Evolutionary conservation across 2,329 filamentous ascomycete species (phyloP), one percentile per base, ranked within the genome.

Genomic region (Colletotrichum abscissum): DNA sequence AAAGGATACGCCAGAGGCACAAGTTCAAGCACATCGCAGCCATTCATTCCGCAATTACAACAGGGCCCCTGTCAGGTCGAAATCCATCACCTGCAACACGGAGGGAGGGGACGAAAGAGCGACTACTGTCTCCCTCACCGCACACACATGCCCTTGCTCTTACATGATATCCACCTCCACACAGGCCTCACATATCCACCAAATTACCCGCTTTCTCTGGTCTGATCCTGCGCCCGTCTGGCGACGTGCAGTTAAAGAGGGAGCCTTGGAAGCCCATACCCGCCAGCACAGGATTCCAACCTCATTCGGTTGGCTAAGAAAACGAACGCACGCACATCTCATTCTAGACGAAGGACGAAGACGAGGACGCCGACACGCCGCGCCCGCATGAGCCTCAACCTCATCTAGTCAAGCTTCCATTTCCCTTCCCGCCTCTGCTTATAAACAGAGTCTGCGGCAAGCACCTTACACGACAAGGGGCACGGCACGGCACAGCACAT

Each of bases 71-170:
- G 49, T 28, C 11, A 28, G 1, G 59, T 38, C 52, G 26, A 12
- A 33, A 24, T 56, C 58, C 66, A 42, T 63, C 54, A 66, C 65
- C 42, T 30, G 28, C 57, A 63, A 62, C 49, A 56, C 66, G 38
- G 38, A 49, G 42, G 42, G 66, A 64, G 24, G 63, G 59, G 26
- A 64, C 30, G 33, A 57, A 24, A n/a, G n/a, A 28, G 33, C 42
- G 59, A 38, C 38, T 26, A 54, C 60, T 60, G 35, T 22, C 33
- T 35, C 56, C 55, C 46, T 67, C 49, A 66, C 68, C 68, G 68
- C 68, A 62, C 56, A 54, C 35, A 5, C 58, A 63, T 49, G 35
- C 49, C 35, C 59, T 56, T 58, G 38, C 24, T 46, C 55, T 16
- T 33, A 49, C 35, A 42, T 28, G 24, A 68, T 57, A 57, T 63